Base-by-base conservation (phyloP, 768 basidiomycete species). In the Tulasnella sp. region DNA sequence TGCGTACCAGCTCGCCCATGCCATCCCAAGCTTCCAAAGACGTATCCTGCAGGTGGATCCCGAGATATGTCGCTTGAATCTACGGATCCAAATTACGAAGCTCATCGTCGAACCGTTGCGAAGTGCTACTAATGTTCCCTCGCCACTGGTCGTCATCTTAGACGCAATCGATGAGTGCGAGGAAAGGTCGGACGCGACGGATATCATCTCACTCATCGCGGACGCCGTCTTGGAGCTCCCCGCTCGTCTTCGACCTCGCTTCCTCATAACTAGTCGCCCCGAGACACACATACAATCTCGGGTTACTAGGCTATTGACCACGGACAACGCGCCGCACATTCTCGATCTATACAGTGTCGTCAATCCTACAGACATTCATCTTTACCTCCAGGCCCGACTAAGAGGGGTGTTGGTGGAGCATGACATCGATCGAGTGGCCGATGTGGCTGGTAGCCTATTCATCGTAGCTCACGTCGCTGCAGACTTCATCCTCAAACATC, bases 91-190 rank as follows among this genome's bases (percentile, higher is more conserved):
- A 30, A 63, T 69, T 27, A 24, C 55, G 13, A 38, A 62, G 15
- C 61, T 71, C 11, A 24, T 70, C 21, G n/a, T 51, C 1, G 43
- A 51, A 21, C 65, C 66, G 4, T 49, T 65, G 11, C 19, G 23
- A 15, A 30, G 19, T 0, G 21, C 19, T 13, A 21, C 49, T 13
- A 15, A 15, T 15, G 9, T 53, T 17, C 34, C 34, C n/a, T 26
- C 49, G 21, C 65, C 62, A 7, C 27, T 70, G 24, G 45, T 74
- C 15, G 60, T 74, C 52, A 65, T 74, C 52, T 64, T 75, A 23
- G 74, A 75, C 61, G 73, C 68, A 1, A 61, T 75, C 29, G 73
- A 75, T 61, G 73, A 75, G 64, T 69, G 73, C 13, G 34, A 15
- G 7, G 45, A 32, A 21, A 42, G 19, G 24, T 52, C 42, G n/a